Percentiles rank a stretch among this genome's conserved stretches.
These are phyloP conservation scores for Leptographium flavum DNA, from an alignment of 2,329 filamentous ascomycete genomes.

Conservation along the genomic window DNA sequence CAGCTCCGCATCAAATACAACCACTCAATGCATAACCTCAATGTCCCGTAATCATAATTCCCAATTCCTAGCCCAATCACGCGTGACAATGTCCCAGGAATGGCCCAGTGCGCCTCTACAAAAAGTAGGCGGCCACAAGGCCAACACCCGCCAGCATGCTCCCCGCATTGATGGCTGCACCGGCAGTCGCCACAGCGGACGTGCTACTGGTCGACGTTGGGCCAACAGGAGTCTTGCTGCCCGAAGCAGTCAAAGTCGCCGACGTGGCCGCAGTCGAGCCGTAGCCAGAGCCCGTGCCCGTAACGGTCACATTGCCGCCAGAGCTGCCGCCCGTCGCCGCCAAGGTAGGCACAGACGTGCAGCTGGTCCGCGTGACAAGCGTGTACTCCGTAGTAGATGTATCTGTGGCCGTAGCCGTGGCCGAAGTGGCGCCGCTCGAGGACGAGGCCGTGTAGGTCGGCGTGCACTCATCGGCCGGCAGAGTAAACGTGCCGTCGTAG, in stretches of 20 bases:
- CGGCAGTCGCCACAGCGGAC: slow-evolving; percentile 13
- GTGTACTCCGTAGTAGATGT: neutral
- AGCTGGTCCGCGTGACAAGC: neutral
- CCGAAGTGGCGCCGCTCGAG: slow-evolving; percentile 5
- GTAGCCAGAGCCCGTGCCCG: neutral
- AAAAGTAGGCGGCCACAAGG: slow-evolving; percentile 24
- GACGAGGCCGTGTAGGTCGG: slow-evolving; percentile 14
- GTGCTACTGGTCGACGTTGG: slow-evolving; percentile 5
- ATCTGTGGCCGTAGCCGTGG: slow-evolving; percentile 5
- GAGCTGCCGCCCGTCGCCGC: neutral
- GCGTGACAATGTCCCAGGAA: neutral
- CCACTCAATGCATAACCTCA: neutral
- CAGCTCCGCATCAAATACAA: neutral
- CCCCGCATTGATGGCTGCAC: slow-evolving; percentile 16
- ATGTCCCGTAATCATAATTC: neutral
- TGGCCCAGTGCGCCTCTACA: slow-evolving; percentile 18
- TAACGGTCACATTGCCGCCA: neutral
- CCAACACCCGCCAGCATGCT: slow-evolving; percentile 23
- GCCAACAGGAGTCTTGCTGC: slow-evolving; percentile 6
- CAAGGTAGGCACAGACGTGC: neutral
- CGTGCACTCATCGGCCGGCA: slow-evolving; percentile 21
- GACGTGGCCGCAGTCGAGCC: slow-evolving; percentile 8
- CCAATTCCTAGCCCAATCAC: neutral
- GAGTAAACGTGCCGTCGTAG: slow-evolving; percentile 20
- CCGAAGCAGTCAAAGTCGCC: neutral